A percentile compares a stretch with the other conserved stretches of the same genome.
These are phyloP conservation scores for Maudiozyma serrabonitensis DNA, from an alignment of 805 yeast genomes.

Conservation along the genomic window DNA sequence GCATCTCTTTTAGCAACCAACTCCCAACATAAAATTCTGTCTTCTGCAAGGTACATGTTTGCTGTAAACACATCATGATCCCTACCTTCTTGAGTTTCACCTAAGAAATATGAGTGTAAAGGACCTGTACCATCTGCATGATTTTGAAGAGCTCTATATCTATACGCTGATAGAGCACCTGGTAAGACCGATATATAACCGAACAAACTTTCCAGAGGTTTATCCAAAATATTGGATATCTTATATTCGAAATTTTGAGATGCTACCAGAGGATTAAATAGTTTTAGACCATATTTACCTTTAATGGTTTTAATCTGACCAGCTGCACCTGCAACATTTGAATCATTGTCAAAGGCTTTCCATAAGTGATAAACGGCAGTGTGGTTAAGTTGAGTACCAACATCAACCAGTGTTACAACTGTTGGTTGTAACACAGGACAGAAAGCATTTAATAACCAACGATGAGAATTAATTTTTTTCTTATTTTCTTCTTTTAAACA, in stretches of 20 bases:
- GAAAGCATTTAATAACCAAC: slow-evolving; percentile 94
- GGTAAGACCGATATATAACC: slow-evolving; percentile 92
- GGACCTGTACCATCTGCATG: slow-evolving; percentile 92
- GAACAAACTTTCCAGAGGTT: slow-evolving; percentile 84
- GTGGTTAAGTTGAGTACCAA: slow-evolving; percentile 92
- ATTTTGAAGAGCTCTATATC: slow-evolving; percentile 77
- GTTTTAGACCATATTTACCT: slow-evolving; percentile 75
- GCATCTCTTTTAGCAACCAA: slow-evolving; percentile 75
- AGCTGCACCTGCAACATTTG: slow-evolving; percentile 97
- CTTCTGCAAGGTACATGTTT: slow-evolving; percentile 95
- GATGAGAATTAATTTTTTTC: slow-evolving; percentile 91
- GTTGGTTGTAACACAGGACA: slow-evolving; percentile 90
- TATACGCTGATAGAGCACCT: slow-evolving; percentile 91
- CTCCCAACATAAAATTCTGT: slow-evolving; percentile 94
- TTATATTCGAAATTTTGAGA: slow-evolving; percentile 95
- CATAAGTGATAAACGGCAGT: slow-evolving; percentile 86
- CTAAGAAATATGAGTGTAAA: slow-evolving; percentile 76
- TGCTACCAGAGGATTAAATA: slow-evolving; percentile 86
- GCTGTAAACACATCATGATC: slow-evolving; percentile 82
- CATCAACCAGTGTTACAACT: slow-evolving; percentile 81
- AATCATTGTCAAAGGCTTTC: slow-evolving; percentile 95
- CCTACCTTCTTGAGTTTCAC: slow-evolving; percentile 55
- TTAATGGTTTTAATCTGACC: slow-evolving; percentile 96
- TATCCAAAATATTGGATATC: slow-evolving; percentile 92
- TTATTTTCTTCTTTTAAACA: slow-evolving; percentile 88